Evolutionary conservation across 2,329 filamentous ascomycete genomes (phyloP).

Genomic region (Apiospora malaysiana): DNA sequence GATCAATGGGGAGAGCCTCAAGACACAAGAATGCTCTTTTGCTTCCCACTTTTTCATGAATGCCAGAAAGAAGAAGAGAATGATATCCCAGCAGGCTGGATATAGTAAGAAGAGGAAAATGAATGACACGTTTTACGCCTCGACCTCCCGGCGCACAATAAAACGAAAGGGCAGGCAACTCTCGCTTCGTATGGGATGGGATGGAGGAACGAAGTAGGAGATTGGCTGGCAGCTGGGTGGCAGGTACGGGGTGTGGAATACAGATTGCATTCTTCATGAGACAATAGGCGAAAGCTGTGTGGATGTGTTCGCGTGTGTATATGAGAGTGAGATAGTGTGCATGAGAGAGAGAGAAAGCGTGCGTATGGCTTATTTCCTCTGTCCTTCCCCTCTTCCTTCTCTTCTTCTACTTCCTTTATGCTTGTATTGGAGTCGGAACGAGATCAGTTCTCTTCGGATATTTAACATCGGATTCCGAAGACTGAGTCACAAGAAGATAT

Average conservation of each 20-base stretch:
- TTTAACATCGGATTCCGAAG: too few relatives aligned
- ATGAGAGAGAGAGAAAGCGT: too few relatives aligned
- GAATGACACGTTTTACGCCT: not conserved
- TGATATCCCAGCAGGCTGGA: slow-evolving; percentile 17
- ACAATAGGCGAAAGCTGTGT: not conserved
- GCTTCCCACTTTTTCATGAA: not conserved
- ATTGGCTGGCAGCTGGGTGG: not conserved
- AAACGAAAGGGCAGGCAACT: too few relatives aligned
- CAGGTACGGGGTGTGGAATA: not conserved
- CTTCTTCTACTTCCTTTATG: not conserved
- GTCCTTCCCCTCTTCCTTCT: too few relatives aligned
- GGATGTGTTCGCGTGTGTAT: not conserved
- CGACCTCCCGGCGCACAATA: not conserved
- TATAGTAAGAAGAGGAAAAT: not conserved
- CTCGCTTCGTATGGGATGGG: not conserved
- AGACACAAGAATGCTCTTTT: not conserved
- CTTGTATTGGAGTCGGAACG: not conserved
- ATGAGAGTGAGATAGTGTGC: too few relatives aligned
- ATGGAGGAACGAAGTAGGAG: not conserved
- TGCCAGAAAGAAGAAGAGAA: not conserved
- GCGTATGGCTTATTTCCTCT: not conserved
- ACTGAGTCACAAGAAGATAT: not conserved
- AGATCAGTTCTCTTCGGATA: not conserved
- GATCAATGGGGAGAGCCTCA: not conserved
- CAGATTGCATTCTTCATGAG: slow-evolving; percentile 16